Evolutionary conservation across 306 rosid genomes (phyloP).

Genomic region (Lotus japonicus): DNA sequence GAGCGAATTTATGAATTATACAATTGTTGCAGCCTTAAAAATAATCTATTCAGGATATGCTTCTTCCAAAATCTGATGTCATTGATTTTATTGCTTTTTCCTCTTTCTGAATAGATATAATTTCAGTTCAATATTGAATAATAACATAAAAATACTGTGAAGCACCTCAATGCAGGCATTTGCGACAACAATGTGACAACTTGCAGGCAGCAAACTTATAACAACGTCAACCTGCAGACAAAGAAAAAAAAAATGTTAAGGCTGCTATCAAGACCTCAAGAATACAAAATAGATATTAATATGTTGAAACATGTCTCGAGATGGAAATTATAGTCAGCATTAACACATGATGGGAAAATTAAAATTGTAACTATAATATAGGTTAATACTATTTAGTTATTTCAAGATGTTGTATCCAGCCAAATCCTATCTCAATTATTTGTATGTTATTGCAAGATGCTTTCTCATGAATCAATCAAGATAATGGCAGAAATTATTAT

Average conservation of each 20-base stretch:
- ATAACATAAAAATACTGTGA: slow-evolving; percentile 16
- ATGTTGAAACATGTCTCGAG: neutral
- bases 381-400: neutral
- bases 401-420: neutral
- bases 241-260: neutral
- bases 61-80: neutral
- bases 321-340: neutral
- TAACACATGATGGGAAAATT: neutral
- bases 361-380: neutral
- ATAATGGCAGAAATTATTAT: slow-evolving; percentile 3
- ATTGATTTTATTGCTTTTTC: neutral
- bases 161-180: slow-evolving; percentile 86
- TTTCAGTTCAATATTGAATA: slow-evolving; percentile 6
- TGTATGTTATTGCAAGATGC: neutral
- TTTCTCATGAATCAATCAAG: neutral
- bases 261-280: neutral
- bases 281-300: slow-evolving; percentile 4
- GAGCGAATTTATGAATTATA: slow-evolving; percentile 3
- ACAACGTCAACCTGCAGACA: slow-evolving; percentile 78
- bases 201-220: slow-evolving; percentile 75
- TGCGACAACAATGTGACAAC: slow-evolving; percentile 73
- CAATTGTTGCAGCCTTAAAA: neutral
- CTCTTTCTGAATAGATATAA: neutral
- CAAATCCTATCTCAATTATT: slow-evolving; percentile 8
- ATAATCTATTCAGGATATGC: neutral